Conservation (phyloP, 495 filamentous ascomycete species). For the Niebla homalea region DNA sequence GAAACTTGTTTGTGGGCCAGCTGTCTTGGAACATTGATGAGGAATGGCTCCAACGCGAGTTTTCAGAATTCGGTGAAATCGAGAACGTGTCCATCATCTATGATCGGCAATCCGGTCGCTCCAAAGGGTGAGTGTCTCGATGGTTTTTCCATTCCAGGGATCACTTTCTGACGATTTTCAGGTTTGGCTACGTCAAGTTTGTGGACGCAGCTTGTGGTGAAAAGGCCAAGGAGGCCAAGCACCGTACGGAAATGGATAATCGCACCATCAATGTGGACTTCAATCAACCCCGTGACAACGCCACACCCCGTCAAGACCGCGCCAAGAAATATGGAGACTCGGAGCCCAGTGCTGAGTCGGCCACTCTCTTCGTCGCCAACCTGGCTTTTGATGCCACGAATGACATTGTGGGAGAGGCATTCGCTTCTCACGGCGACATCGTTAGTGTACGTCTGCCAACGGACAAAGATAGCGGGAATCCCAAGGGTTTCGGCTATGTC, state of each 20-base stretch:
- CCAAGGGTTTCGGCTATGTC: constrained; percentile 94
- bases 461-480: constrained; percentile 69
- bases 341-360: constrained; percentile 55
- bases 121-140: constrained; percentile 55
- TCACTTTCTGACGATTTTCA: constrained; percentile 24
- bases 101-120: constrained; percentile 69
- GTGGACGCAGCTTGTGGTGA: constrained; percentile 50
- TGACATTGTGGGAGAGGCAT: constrained; percentile 59
- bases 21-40: constrained; percentile 93
- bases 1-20: constrained; percentile 83
- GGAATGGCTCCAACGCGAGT: constrained; percentile 75
- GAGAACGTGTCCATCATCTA: constrained; percentile 65
- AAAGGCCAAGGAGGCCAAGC: constrained; percentile 69
- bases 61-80: constrained; percentile 71
- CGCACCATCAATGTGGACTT: constrained; percentile 85
- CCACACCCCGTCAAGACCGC: constrained; percentile 30
- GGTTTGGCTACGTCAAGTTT: constrained; percentile 95
- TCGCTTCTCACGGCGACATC: constrained; percentile 57
- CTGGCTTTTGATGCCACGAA: constrained; percentile 73
- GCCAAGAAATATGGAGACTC: constrained; percentile 62
- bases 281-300: constrained; percentile 56
- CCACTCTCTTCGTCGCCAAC: constrained; percentile 92
- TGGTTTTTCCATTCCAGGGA: neutral
- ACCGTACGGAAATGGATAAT: constrained; percentile 67
- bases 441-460: constrained; percentile 79